These are phyloP conservation scores for Cutaneotrichosporon daszewskae DNA, from an alignment of 1,284 basidiomycete genomes.

Conservation along the genomic window DNA sequence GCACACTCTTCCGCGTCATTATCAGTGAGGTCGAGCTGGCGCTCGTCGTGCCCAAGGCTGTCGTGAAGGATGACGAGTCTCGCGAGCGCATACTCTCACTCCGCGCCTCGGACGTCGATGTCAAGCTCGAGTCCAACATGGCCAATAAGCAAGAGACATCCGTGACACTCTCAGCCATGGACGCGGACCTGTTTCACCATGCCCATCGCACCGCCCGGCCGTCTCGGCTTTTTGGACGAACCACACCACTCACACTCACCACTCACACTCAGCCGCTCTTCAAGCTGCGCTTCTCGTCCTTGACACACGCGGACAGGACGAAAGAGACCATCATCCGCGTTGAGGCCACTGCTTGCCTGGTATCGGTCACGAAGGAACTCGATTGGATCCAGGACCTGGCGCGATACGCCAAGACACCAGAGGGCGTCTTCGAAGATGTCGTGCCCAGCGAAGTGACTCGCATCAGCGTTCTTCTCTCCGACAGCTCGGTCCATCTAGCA, in stretches of 20 bases:
- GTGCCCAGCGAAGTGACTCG: slow-evolving; percentile 82
- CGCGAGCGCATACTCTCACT: slow-evolving; percentile 28
- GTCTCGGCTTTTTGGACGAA: slow-evolving; percentile 23
- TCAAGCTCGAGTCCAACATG: slow-evolving; percentile 57
- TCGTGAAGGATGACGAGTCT: slow-evolving; percentile 1
- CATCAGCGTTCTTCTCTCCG: slow-evolving; percentile 60
- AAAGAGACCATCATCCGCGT: slow-evolving; percentile 75
- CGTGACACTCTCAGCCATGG: slow-evolving; percentile 59
- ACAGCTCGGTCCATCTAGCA: slow-evolving; percentile 62
- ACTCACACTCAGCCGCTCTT: slow-evolving; percentile 49
- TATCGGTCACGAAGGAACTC: slow-evolving; percentile 60
- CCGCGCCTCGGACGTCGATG: slow-evolving; percentile 59
- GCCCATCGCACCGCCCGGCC: slow-evolving; percentile 12
- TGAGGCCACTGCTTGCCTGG: slow-evolving; percentile 61
- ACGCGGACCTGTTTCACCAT: slow-evolving; percentile 52
- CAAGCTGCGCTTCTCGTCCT: slow-evolving; percentile 63
- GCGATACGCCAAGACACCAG: slow-evolving; percentile 72
- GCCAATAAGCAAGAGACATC: slow-evolving; percentile 62
- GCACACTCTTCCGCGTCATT: slow-evolving; percentile 27
- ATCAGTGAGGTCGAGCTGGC: slow-evolving; percentile 33
- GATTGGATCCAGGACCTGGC: slow-evolving; percentile 62
- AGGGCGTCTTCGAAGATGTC: slow-evolving; percentile 89
- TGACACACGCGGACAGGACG: slow-evolving; percentile 59
- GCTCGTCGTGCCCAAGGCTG: slow-evolving; percentile 26
- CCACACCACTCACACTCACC: slow-evolving; percentile 34